Percentiles rank a stretch among this genome's conserved stretches.
These are phyloP conservation scores for Tubosaeta brunneosetosa DNA, from an alignment of 768 basidiomycete genomes.

Conservation along the genomic window DNA sequence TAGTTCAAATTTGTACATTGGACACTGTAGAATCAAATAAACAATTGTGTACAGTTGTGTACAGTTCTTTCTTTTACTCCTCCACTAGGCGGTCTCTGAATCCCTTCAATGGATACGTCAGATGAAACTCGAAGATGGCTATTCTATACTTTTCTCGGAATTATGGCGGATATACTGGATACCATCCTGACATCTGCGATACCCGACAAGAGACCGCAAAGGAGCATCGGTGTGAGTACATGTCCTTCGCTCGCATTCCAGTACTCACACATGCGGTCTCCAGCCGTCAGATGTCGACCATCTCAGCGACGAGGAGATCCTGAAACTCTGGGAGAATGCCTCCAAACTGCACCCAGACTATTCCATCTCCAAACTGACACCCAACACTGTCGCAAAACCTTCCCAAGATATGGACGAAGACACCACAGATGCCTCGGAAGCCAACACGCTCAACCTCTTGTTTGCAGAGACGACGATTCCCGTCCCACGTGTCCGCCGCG, in stretches of 20 bases:
- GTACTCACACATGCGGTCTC: neutral
- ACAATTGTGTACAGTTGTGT: too few species aligned
- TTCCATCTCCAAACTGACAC: neutral
- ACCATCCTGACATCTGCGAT: neutral
- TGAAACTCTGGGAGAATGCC: neutral
- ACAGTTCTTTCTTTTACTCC: too few species aligned
- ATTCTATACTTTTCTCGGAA: neutral
- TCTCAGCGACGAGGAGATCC: neutral
- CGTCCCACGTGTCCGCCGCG: neutral
- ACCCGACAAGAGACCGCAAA: neutral
- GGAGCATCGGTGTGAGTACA: neutral
- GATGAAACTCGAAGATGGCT: neutral
- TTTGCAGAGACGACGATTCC: neutral
- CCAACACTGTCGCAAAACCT: neutral
- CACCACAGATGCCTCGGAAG: neutral
- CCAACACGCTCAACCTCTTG: neutral
- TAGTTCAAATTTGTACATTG: too few species aligned
- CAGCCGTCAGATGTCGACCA: neutral
- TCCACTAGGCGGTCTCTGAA: too few species aligned
- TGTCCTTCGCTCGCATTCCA: neutral
- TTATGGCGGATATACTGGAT: neutral
- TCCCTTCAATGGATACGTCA: too few species aligned
- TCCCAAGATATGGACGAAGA: neutral
- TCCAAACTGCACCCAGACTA: neutral
- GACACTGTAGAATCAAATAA: too few species aligned